These are phyloP conservation scores for Auxenochlorella pyrenoidosa DNA, from an alignment of 139 green algal genomes.

Conservation along the genomic window DNA sequence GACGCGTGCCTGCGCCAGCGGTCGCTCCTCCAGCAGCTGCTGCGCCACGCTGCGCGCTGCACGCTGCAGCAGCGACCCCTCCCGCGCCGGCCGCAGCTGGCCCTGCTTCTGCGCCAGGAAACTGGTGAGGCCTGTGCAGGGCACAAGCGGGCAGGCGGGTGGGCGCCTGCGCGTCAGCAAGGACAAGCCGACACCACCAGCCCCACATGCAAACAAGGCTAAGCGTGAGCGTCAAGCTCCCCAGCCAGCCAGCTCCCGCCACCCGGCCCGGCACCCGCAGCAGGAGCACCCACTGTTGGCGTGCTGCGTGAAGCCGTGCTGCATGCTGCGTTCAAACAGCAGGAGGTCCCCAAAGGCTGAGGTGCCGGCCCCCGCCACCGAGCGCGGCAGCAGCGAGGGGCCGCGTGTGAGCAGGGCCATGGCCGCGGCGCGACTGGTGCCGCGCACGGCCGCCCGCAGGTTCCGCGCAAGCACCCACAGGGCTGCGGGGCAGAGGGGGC, in stretches of 20 bases:
- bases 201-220: not conserved
- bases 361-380: not conserved
- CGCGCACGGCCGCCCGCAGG: not conserved
- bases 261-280: not conserved
- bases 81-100: not conserved
- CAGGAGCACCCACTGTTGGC: not conserved
- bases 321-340: slow-evolving; percentile 28
- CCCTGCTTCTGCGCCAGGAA: slow-evolving; percentile 11
- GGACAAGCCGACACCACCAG: not conserved
- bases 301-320: not conserved
- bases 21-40: not conserved
- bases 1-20: not conserved
- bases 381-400: not conserved
- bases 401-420: slow-evolving; percentile 10
- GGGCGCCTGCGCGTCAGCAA: not conserved
- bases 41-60: not conserved
- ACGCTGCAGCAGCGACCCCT: slow-evolving; percentile 4
- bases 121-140: not conserved
- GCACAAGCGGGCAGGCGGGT: not conserved
- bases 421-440: not conserved
- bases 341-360: slow-evolving; percentile 4
- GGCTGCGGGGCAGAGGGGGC: not conserved
- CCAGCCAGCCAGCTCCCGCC: not conserved
- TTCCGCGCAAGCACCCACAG: not conserved
- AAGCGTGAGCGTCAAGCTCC: not conserved